Evolutionary conservation across 805 yeast species (phyloP).

Genomic region (Wickerhamiella bombiphila): DNA sequence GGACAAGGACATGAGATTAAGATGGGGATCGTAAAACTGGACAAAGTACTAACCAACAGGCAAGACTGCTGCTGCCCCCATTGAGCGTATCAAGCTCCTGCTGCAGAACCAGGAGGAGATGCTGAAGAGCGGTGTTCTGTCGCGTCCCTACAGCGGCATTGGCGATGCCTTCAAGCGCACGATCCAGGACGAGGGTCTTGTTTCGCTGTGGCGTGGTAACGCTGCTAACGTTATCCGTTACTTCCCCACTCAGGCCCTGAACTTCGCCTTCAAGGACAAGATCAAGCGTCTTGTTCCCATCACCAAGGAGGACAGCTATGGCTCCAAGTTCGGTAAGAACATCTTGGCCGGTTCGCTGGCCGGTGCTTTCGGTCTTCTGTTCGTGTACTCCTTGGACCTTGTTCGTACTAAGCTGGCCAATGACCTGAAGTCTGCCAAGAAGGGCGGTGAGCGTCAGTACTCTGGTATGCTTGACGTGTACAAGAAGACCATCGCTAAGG

Average conservation of each 20-base stretch:
- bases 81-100: conserved; percentile 84
- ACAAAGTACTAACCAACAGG: no score
- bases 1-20: no score
- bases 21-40: no score
- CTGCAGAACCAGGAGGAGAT: conserved; percentile 94
- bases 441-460: conserved; percentile 75
- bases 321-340: conserved; percentile 84
- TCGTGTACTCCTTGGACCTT: conserved; percentile 88
- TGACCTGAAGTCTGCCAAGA: conserved; percentile 68
- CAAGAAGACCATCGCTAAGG: conserved; percentile 82
- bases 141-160: conserved; percentile 74
- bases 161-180: conserved; percentile 85
- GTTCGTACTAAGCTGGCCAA: conserved; percentile 96
- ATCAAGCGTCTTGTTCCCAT: conserved; percentile 85
- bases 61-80: conserved; percentile 93
- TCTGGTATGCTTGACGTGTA: conserved; percentile 89
- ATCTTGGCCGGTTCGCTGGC: conserved; percentile 95
- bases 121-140: conserved; percentile 89
- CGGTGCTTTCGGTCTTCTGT: conserved; percentile 81
- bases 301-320: conserved; percentile 78
- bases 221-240: conserved; percentile 92
- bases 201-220: conserved; percentile 96
- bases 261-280: conserved; percentile 91
- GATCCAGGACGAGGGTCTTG: conserved; percentile 76
- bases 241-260: conserved; percentile 96